Conservation (phyloP, 305 asterid genomes). For the Ilex paraguariensis region DNA sequence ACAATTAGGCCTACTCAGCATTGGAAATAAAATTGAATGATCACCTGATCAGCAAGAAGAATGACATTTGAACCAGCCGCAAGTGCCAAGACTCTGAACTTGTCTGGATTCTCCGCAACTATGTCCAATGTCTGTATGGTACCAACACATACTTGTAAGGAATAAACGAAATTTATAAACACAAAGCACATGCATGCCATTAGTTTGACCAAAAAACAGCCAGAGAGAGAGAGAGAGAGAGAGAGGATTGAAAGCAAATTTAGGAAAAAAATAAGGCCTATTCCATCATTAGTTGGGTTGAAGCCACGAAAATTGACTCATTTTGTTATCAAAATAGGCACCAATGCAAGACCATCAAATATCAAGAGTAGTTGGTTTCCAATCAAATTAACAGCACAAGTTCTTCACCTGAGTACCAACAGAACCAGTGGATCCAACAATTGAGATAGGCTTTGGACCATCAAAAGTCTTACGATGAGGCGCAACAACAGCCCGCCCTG, state of each 20-base stretch:
- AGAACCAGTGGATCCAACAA: constrained; percentile 97
- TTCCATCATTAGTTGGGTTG: background rate
- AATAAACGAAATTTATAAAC: constrained; percentile 10
- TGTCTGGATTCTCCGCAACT: constrained; percentile 93
- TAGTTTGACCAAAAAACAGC: background rate
- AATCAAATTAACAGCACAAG: background rate
- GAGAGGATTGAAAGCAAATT: no score
- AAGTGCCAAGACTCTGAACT: constrained; percentile 83
- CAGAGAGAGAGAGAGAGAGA: no score
- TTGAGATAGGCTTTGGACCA: constrained; percentile 91
- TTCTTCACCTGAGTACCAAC: constrained; percentile 83
- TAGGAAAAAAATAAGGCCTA: background rate
- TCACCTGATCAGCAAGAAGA: constrained; percentile 97
- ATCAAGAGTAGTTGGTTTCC: background rate
- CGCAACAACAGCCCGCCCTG: constrained; percentile 75
- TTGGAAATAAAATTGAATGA: background rate
- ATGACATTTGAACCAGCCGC: constrained; percentile 96
- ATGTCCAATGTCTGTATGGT: constrained; percentile 79
- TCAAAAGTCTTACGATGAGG: constrained; percentile 66
- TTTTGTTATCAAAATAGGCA: background rate
- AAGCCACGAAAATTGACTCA: background rate
- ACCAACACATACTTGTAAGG: constrained; percentile 20
- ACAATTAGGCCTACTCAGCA: no score
- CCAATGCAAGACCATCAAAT: background rate
- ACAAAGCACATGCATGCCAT: constrained; percentile 1